Percentiles rank a stretch among this genome's conserved stretches.
These are phyloP conservation scores for Calvatia gigantea DNA, from an alignment of 768 basidiomycete species.

Conservation along the genomic window DNA sequence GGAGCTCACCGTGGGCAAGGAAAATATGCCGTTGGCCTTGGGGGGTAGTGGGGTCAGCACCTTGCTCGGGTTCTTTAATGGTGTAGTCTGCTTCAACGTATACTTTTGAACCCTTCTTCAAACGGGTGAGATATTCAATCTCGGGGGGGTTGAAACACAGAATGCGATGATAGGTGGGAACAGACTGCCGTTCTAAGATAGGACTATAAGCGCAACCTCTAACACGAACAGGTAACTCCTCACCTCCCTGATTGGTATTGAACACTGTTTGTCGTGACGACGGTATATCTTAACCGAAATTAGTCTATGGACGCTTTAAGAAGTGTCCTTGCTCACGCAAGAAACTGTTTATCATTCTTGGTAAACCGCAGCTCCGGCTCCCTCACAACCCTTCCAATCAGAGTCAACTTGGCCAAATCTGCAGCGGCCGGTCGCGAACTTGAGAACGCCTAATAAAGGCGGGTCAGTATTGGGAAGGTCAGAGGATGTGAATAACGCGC, in stretches of 20 bases:
- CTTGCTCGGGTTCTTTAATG: conserved; percentile 65
- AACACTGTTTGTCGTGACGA: conserved; percentile 66
- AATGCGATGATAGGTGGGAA: conserved; percentile 73
- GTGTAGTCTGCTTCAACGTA: conserved; percentile 82
- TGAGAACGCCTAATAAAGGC: conserved; percentile 54
- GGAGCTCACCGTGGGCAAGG: conserved; percentile 65
- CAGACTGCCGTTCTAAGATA: conserved; percentile 45
- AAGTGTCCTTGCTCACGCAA: conserved; percentile 47
- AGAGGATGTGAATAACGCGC: neutral
- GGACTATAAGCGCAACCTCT: neutral
- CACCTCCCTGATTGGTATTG: conserved; percentile 50
- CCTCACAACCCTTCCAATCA: conserved; percentile 69
- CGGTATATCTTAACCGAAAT: conserved; percentile 53
- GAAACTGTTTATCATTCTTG: conserved; percentile 74
- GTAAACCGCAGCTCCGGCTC: conserved; percentile 70
- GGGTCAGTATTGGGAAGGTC: neutral
- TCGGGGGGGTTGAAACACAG: conserved; percentile 63
- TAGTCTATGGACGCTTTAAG: neutral
- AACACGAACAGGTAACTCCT: conserved; percentile 41
- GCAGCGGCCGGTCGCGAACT: conserved; percentile 48
- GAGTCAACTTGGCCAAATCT: conserved; percentile 72
- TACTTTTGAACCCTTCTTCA: conserved; percentile 71
- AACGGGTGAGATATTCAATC: conserved; percentile 60
- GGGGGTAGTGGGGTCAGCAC: conserved; percentile 62
- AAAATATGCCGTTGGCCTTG: conserved; percentile 81